phyloP scores from a whole-genome alignment of 2,329 filamentous ascomycete species.

The Aspergillus transmontanensis region DNA sequence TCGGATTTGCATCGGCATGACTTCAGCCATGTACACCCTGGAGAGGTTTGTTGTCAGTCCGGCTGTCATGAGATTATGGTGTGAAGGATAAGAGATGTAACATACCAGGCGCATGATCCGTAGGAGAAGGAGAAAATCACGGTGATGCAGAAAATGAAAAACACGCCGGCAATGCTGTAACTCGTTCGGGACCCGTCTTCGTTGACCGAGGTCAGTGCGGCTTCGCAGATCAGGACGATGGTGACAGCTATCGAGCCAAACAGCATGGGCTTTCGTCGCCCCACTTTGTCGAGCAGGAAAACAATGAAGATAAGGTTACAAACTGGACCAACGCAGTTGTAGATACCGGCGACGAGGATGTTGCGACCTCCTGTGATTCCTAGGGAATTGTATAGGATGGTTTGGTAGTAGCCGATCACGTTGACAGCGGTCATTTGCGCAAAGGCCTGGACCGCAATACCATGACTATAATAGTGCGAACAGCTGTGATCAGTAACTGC shows the following conservation, averaged over 20 bases:
- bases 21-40: conserved; percentile 69
- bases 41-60: neutral
- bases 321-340: conserved; percentile 59
- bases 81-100: neutral
- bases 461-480: conserved; percentile 44
- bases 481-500: neutral
- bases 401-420: conserved; percentile 47
- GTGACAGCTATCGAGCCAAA: conserved; percentile 58
- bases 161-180: conserved; percentile 63
- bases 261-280: conserved; percentile 55
- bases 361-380: conserved; percentile 58
- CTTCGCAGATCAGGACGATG: conserved; percentile 62
- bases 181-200: conserved; percentile 43
- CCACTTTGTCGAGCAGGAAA: conserved; percentile 58
- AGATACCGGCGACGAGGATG: conserved; percentile 61
- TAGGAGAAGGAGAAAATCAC: conserved; percentile 63
- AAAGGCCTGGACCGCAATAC: conserved; percentile 64
- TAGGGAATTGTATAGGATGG: conserved; percentile 46
- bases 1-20: conserved; percentile 68
- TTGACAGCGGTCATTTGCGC: conserved; percentile 57
- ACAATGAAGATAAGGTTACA: conserved; percentile 53
- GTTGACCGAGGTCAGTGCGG: conserved; percentile 58
- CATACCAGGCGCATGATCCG: conserved; percentile 48
- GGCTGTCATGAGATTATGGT: conserved; percentile 12
- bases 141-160: conserved; percentile 67